Evolutionary conservation across 2,329 filamentous ascomycete species (phyloP).

Genomic region (Phialophora chinensis): DNA sequence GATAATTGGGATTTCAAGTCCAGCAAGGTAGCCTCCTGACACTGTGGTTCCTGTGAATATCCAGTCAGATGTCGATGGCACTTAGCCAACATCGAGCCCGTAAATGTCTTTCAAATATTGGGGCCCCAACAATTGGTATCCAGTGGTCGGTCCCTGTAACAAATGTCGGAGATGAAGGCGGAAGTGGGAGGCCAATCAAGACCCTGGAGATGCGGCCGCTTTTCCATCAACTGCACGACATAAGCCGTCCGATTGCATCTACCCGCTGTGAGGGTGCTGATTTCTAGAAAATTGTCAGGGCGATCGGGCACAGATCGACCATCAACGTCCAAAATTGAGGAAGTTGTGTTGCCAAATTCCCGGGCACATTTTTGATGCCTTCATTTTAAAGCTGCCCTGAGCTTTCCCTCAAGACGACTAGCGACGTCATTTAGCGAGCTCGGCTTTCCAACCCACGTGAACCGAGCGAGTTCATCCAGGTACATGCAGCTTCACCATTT

Average conservation of each 20-base stretch:
- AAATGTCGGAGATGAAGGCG: neutral
- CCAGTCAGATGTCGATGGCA: neutral
- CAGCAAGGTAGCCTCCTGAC: neutral
- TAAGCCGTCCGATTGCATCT: neutral
- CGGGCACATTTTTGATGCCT: neutral
- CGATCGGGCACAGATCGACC: conserved; percentile 1
- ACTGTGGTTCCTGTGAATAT: neutral
- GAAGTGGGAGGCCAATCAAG: neutral
- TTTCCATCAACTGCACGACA: conserved; percentile 1
- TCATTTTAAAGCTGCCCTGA: neutral
- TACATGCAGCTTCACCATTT: neutral
- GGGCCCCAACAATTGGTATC: neutral
- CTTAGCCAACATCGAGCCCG: neutral
- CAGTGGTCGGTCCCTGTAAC: neutral
- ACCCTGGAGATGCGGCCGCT: neutral
- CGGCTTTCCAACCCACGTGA: neutral
- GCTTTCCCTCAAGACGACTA: neutral
- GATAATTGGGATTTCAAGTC: neutral
- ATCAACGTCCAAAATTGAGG: neutral
- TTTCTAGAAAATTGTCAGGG: conserved; percentile 5
- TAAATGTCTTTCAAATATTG: neutral
- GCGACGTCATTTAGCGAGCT: neutral
- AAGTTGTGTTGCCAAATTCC: neutral
- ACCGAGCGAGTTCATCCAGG: neutral
- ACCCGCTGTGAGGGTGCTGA: neutral